These are phyloP conservation scores for Aaosphaeria pasadenensis DNA, from an alignment of 2,329 filamentous ascomycete species.

Conservation along the genomic window DNA sequence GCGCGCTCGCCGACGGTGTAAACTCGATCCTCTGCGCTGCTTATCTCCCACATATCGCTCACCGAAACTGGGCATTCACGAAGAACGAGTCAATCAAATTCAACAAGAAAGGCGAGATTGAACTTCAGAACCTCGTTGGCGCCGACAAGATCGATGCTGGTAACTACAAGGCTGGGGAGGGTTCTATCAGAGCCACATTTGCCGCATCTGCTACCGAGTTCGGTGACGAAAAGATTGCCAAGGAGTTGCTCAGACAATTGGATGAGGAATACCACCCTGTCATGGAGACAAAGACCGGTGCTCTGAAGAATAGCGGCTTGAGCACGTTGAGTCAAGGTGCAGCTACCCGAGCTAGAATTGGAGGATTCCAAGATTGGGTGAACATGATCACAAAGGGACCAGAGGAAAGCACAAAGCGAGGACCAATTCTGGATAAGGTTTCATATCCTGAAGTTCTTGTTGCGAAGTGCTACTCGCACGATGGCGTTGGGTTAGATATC, in stretches of 20 bases:
- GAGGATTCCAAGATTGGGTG: slow-evolving; percentile 8
- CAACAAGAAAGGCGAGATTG: slow-evolving; percentile 4
- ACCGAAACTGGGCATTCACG: slow-evolving; percentile 12
- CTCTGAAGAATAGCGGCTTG: slow-evolving; percentile 11
- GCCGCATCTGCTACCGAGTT: slow-evolving; percentile 11
- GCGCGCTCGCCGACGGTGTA: slow-evolving; percentile 9
- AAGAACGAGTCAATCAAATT: slow-evolving; percentile 9
- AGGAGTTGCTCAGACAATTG: slow-evolving; percentile 10
- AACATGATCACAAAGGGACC: slow-evolving; percentile 8
- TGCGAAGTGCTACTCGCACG: slow-evolving; percentile 11
- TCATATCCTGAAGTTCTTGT: slow-evolving; percentile 14
- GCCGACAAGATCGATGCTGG: slow-evolving; percentile 14
- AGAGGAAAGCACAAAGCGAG: slow-evolving; percentile 5
- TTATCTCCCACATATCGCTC: slow-evolving; percentile 10
- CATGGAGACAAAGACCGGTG: slow-evolving; percentile 6
- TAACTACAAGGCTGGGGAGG: slow-evolving; percentile 13
- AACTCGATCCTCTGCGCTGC: slow-evolving; percentile 6
- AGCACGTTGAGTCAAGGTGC: slow-evolving; percentile 4
- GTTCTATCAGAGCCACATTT: slow-evolving; percentile 6
- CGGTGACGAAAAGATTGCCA: slow-evolving; percentile 9
- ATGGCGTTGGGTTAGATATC: slow-evolving; percentile 8
- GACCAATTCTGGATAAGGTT: slow-evolving; percentile 8
- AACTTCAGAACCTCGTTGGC: slow-evolving; percentile 11
- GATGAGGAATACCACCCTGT: slow-evolving; percentile 11
- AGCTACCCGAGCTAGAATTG: slow-evolving; percentile 3